Conservation (phyloP, 306 rosid species). For the Begonia fuchsioides region DNA sequence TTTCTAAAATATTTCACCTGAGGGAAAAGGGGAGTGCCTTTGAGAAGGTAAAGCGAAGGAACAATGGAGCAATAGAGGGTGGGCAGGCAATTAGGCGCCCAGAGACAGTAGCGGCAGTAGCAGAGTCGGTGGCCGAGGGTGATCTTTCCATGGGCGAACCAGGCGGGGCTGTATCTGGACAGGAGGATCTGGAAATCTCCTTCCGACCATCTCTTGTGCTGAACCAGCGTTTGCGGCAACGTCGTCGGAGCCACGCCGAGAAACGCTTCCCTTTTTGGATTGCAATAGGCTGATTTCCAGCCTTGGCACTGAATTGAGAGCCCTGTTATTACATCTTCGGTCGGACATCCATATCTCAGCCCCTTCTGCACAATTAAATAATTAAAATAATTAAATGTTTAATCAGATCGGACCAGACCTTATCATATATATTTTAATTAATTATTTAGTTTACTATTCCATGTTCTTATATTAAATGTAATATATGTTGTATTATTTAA, state of each 20-base stretch:
- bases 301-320: constrained; percentile 43
- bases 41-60: constrained; percentile 55
- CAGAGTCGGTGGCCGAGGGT: constrained; percentile 50
- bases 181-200: constrained; percentile 51
- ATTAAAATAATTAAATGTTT: no score
- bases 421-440: no score
- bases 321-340: constrained; percentile 80
- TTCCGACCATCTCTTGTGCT: constrained; percentile 84
- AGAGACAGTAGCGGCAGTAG: constrained; percentile 31
- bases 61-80: constrained; percentile 36
- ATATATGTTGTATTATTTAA: no score
- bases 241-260: constrained; percentile 50
- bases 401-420: no score
- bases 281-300: constrained; percentile 63
- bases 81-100: constrained; percentile 49
- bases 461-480: no score
- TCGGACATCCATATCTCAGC: constrained; percentile 53
- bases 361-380: no score
- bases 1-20: constrained; percentile 16
- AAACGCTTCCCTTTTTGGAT: constrained; percentile 55
- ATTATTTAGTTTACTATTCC: no score
- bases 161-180: constrained; percentile 44
- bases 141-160: constrained; percentile 40
- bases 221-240: constrained; percentile 36
- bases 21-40: constrained; percentile 57